Percentiles rank a stretch among this genome's conserved stretches.
These are phyloP conservation scores for Thelonectria rubi DNA, from an alignment of 2,329 filamentous ascomycete genomes.

Conservation along the genomic window DNA sequence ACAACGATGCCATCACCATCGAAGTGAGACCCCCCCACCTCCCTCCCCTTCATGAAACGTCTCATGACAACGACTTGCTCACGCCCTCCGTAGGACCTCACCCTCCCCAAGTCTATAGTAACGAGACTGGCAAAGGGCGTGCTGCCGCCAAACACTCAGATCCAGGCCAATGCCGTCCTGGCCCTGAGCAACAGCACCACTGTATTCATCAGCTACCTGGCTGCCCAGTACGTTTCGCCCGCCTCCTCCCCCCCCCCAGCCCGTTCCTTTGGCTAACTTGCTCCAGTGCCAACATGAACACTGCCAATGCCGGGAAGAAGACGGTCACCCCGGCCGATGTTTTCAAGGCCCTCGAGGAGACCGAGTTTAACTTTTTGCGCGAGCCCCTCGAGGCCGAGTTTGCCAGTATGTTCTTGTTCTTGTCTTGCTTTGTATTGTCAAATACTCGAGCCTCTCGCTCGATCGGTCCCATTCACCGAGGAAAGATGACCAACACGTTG, in stretches of 20 bases:
- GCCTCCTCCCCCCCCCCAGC: not conserved
- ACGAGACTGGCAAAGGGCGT: constrained; percentile 82
- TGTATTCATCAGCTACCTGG: constrained; percentile 84
- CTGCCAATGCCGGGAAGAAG: constrained; percentile 74
- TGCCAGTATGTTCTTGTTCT: constrained; percentile 66
- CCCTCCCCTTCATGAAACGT: not conserved
- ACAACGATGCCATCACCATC: constrained; percentile 57
- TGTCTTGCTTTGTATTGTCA: not conserved
- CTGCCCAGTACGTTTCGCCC: constrained; percentile 70
- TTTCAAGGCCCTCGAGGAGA: constrained; percentile 78
- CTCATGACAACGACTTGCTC: not conserved
- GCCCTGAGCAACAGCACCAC: constrained; percentile 84
- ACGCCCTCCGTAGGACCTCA: constrained; percentile 68
- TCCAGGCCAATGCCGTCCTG: constrained; percentile 82
- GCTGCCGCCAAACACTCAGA: constrained; percentile 81
- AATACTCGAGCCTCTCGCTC: not conserved
- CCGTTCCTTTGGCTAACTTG: constrained; percentile 12
- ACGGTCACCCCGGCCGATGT: constrained; percentile 81
- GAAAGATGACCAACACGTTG: not conserved
- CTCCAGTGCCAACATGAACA: constrained; percentile 76
- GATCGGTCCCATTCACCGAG: not conserved
- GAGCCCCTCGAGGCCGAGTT: constrained; percentile 78
- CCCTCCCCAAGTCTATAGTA: constrained; percentile 82
- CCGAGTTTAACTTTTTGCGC: constrained; percentile 78
- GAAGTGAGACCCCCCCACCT: constrained; percentile 54